Evolutionary conservation across 2,329 filamentous ascomycete species (phyloP), one percentile per base, ranked within the genome.

Genomic region (Cryphonectria carpinicola): DNA sequence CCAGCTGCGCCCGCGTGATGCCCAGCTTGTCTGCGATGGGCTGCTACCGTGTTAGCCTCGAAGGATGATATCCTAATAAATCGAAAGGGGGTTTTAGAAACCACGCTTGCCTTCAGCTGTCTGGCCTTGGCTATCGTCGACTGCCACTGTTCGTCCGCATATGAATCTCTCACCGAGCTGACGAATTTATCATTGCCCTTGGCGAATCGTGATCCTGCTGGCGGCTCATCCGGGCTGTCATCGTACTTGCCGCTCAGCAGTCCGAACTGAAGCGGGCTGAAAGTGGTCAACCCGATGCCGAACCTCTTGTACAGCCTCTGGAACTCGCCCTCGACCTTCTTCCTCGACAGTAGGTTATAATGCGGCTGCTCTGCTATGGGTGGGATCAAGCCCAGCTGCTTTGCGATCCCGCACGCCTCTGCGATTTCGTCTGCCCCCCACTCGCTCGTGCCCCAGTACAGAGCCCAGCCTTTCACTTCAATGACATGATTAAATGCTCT

Each of bases 361-460:
- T 87, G 83, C 0, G 90, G 90, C 80, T 92, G 90, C 78, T 92
- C 90, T 75, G 90, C 88, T 14, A 90, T 77, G 0, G 90, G 90
- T 0, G 84, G 87, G 65, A 92, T 87, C 67, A 92, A 83, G 6
- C 85, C 84, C 11, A 92, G 82, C 74, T 85, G 84, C 71, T 88
- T 86, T 32, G 90, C 88, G 72, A 82, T 88, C 79, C 72, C 87
- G 79, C 87, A 88, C 1, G 90, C 90, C 71, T 89, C 84, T 7
- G 86, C 85, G 76, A 92, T 92, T 81, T 92, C 89, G 73, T 88
- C 85, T n/a, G 90, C 89, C 69, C 84, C 85, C 90, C 90, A 92
- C 79, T 92, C 89, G 1, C 88, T 90, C 0, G 90, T 92, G 54
- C 90, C 90, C 90, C 90, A 92, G 83, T 92, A 92, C 74, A 92